Evolutionary conservation across 805 yeast species (phyloP).

Genomic region (Saccharomyces cerevisiae): DNA sequence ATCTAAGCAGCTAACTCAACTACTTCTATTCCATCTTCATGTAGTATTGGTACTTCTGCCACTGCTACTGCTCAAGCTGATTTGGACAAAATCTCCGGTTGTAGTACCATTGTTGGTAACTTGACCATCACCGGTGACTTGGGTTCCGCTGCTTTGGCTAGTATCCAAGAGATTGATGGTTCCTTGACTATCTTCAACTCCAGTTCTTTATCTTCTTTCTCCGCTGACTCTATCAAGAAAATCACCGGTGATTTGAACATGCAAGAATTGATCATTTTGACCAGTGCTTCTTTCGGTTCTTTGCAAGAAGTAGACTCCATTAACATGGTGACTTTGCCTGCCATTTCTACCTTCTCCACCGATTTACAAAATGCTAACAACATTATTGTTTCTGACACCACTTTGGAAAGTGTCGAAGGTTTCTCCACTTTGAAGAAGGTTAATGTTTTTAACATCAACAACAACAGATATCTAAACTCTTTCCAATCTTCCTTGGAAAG

Average conservation of each 20-base stretch:
- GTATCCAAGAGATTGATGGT: constrained; percentile 73
- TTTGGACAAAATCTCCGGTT: constrained; percentile 62
- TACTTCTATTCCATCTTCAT: constrained; percentile 39
- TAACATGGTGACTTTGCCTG: constrained; percentile 78
- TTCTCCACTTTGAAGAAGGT: constrained; percentile 39
- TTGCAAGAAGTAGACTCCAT: constrained; percentile 78
- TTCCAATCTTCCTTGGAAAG: constrained; percentile 64
- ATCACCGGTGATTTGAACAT: constrained; percentile 66
- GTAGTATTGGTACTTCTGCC: constrained; percentile 51
- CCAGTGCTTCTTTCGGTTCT: constrained; percentile 63
- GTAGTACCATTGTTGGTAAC: constrained; percentile 77
- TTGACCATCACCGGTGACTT: constrained; percentile 59
- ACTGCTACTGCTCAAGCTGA: constrained; percentile 78
- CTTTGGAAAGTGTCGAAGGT: constrained; percentile 61
- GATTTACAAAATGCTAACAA: constrained; percentile 63
- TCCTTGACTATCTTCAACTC: constrained; percentile 60
- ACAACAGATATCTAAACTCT: constrained; percentile 71
- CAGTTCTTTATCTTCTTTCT: constrained; percentile 49
- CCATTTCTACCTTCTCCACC: constrained; percentile 63
- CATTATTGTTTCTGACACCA: constrained; percentile 66
- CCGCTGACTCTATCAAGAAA: constrained; percentile 71
- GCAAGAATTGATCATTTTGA: constrained; percentile 54
- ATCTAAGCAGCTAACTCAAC: neutral
- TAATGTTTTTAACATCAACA: constrained; percentile 72
- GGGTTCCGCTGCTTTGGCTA: constrained; percentile 60